These are phyloP conservation scores for Wickerhamomyces strasburgensis DNA, from an alignment of 805 yeast genomes.

Conservation along the genomic window DNA sequence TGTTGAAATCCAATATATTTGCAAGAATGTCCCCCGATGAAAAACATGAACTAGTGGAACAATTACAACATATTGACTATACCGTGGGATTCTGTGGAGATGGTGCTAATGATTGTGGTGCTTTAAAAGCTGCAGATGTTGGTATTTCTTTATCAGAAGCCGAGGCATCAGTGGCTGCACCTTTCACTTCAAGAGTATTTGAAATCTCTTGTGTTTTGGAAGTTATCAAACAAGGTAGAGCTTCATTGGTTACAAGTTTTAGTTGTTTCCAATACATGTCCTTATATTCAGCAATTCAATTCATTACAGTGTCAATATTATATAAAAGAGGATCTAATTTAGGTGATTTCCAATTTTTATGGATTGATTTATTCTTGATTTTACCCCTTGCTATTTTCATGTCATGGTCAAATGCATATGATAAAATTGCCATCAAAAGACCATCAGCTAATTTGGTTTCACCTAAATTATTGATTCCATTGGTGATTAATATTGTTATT, in stretches of 20 bases:
- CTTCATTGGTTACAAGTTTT: conserved; percentile 90
- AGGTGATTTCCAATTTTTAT: conserved; percentile 94
- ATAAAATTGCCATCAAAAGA: conserved; percentile 55
- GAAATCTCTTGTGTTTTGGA: conserved; percentile 91
- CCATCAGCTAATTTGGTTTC: conserved; percentile 95
- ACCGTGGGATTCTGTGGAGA: conserved; percentile 98
- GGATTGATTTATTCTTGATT: conserved; percentile 86
- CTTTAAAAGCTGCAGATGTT: conserved; percentile 94
- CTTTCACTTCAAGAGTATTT: conserved; percentile 86
- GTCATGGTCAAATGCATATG: conserved; percentile 93
- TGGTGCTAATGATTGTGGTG: conserved; percentile 99
- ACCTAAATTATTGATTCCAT: conserved; percentile 77
- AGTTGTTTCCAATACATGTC: conserved; percentile 98
- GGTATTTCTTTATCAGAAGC: conserved; percentile 96
- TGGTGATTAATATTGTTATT: conserved; percentile 70
- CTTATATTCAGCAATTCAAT: conserved; percentile 93
- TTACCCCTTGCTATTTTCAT: conserved; percentile 93
- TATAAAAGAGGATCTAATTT: conserved; percentile 87
- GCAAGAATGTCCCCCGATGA: conserved; percentile 99
- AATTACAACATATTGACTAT: conserved; percentile 77
- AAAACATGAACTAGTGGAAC: conserved; percentile 90
- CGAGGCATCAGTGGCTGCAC: conserved; percentile 98
- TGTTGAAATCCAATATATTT: conserved; percentile 71
- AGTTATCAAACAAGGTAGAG: conserved; percentile 91
- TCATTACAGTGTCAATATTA: conserved; percentile 76